Conservation (phyloP, 768 basidiomycete species). For the Pleurotus salmoneostramineus region DNA sequence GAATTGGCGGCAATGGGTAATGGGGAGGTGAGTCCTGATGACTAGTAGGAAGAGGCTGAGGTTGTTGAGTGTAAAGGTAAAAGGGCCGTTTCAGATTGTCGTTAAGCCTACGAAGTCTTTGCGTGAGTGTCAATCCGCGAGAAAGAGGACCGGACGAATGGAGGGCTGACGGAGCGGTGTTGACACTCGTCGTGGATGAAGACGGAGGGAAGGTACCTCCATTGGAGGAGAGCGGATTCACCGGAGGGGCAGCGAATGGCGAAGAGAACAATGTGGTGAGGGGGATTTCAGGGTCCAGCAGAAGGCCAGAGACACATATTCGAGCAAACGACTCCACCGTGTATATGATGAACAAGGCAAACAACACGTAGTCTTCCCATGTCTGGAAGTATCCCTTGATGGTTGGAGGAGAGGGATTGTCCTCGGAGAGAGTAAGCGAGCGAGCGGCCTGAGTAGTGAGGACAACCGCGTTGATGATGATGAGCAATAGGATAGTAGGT, state of each 20-base stretch:
- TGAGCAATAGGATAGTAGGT: constrained; percentile 76
- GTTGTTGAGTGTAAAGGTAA: constrained; percentile 27
- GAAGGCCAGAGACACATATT: constrained; percentile 84
- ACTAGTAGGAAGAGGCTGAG: constrained; percentile 20
- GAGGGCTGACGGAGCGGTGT: constrained; percentile 13
- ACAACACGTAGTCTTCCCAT: constrained; percentile 91
- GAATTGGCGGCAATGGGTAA: constrained; percentile 21
- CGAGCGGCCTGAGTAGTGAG: constrained; percentile 77
- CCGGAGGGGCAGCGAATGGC: constrained; percentile 24
- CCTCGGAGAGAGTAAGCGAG: constrained; percentile 50
- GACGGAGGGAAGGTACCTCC: constrained; percentile 23
- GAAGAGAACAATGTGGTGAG: constrained; percentile 44
- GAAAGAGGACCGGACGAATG: constrained; percentile 29
- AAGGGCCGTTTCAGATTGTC: constrained; percentile 53
- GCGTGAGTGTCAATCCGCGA: constrained; percentile 42
- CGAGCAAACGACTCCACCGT: constrained; percentile 91
- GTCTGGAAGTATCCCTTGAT: constrained; percentile 73
- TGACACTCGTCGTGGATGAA: constrained; percentile 20
- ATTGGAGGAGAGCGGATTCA: constrained; percentile 12
- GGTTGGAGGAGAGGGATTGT: constrained; percentile 34
- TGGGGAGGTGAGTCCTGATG: constrained; percentile 11
- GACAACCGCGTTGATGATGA: constrained; percentile 79
- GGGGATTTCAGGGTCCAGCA: constrained; percentile 79
- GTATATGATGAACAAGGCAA: constrained; percentile 80
- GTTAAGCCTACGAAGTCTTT: constrained; percentile 40